Percentiles rank a stretch among this genome's conserved stretches.
Evolutionary conservation across 208 protist species (phyloP).

Genomic region (Pavlovales sp.): DNA sequence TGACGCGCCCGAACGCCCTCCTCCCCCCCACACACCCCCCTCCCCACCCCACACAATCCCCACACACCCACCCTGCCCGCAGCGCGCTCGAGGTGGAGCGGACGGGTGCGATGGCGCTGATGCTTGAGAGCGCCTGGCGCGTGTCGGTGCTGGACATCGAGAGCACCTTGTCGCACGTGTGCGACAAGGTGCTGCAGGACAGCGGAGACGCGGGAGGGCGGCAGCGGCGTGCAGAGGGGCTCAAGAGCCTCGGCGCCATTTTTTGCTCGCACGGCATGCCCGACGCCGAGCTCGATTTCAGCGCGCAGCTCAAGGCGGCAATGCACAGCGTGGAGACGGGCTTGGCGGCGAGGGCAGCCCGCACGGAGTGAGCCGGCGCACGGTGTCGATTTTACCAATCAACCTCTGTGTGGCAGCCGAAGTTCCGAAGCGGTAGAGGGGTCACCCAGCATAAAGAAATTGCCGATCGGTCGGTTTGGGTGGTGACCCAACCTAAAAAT

Average conservation of each 20-base stretch:
- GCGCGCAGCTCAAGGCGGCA: not conserved
- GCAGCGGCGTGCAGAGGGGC: not conserved
- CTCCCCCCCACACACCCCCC: no score
- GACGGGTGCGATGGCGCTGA: slow-evolving; percentile 14
- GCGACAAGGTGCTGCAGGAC: slow-evolving; percentile 28
- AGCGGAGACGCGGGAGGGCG: not conserved
- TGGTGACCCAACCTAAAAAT: no score
- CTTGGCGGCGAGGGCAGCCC: no score
- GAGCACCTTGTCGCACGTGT: slow-evolving; percentile 12
- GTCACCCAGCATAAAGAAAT: no score
- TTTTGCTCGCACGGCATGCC: slow-evolving; percentile 2
- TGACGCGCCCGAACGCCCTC: no score
- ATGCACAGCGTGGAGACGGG: not conserved
- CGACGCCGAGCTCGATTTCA: not conserved
- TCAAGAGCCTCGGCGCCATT: slow-evolving; percentile 2
- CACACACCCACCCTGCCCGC: no score
- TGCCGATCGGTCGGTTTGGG: no score
- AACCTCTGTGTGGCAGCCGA: no score
- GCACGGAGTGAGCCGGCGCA: no score
- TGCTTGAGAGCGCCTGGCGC: slow-evolving; percentile 29
- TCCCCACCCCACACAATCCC: no score
- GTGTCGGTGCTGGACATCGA: slow-evolving; percentile 26
- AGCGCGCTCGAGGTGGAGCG: not conserved
- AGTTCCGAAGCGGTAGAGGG: no score
- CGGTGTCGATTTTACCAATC: no score